Base-by-base conservation (phyloP, 208 protist species). In the Trypanosoma lewisi region DNA sequence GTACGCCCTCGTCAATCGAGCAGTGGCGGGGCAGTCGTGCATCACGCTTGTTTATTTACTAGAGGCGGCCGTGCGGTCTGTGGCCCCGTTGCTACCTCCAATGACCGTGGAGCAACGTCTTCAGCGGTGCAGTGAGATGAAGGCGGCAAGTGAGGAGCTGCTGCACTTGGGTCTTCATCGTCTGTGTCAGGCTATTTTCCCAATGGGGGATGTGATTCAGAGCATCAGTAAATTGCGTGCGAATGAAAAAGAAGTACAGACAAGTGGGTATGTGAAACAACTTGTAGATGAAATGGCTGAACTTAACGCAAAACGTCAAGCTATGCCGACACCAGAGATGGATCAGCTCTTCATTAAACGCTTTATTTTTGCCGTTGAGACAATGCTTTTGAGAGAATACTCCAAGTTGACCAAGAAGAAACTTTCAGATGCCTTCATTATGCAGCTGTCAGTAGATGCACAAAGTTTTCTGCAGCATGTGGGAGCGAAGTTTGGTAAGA, bases 371-470 rank as follows among this genome's bases (percentile, higher is more conserved):
- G 76, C 81, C 11, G 80, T 79, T 23, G 85, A 95, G 72, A 63
- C 69, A 14, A 75, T 67, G 14, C 65, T 92, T 1, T 67, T 93
- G 44, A 82, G 78, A 8, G 85, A 91, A 69, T 91, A 92, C 76
- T 67, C 58, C 55, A 92, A 91, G 63, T 77, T 91, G 16, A 65
- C 65, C 45, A 86, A 84, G 67, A 85, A 85, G 65, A 80, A 81
- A 54, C 65, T 83, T 51, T 83, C 31, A 34, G 85, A 93, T 60
- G 64, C 83, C 31, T 67, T 85, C 27, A 83, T 92, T 34, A 93
- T 91, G 89, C 80, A 91, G 79, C 61, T 95, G 25, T 81, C 84
- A 71, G 84, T 95, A 14, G 89, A 95, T 36, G 82, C 73, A 27
- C 85, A 95, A 66, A 76, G 60, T 51, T 90, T 95, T 61, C 78